Percentiles rank a stretch among this genome's conserved stretches.
Conservation (phyloP, 164 flowering plant genomes). For the Dillenia turbinata region DNA sequence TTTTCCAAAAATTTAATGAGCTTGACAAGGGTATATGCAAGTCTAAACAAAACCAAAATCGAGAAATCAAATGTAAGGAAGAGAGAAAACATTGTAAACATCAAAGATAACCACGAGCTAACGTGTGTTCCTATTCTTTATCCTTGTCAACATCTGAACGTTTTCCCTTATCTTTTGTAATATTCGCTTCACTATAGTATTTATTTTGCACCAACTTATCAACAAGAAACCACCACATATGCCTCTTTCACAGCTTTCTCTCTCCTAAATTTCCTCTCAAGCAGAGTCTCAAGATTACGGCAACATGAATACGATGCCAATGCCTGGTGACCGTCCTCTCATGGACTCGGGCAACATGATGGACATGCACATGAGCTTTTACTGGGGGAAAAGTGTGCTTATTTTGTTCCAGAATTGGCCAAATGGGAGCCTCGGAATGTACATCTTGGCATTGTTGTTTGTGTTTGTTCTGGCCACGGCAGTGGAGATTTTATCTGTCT, state of each 20-base stretch:
- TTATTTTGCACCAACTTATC: no score
- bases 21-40: no score
- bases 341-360: slow-evolving; percentile 12
- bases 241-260: background rate
- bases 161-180: no score
- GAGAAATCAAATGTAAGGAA: no score
- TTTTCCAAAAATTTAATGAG: no score
- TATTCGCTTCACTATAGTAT: no score
- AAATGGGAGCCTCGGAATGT: slow-evolving; percentile 25
- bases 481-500: slow-evolving; percentile 26
- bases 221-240: no score
- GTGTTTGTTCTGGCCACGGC: slow-evolving; percentile 27
- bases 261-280: background rate
- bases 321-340: slow-evolving; percentile 5
- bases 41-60: no score
- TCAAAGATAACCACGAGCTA: no score
- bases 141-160: no score
- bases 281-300: background rate
- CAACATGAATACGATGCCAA: slow-evolving; percentile 11
- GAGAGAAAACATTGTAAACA: no score
- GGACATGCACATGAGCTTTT: slow-evolving; percentile 49
- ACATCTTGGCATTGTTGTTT: slow-evolving; percentile 28
- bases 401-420: slow-evolving; percentile 50
- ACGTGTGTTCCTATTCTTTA: no score
- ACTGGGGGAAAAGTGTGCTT: slow-evolving; percentile 40